Percentiles rank a stretch among this genome's conserved stretches.
phyloP scores from a whole-genome alignment of 2,329 filamentous ascomycete species.

The Talaromyces islandicus region DNA sequence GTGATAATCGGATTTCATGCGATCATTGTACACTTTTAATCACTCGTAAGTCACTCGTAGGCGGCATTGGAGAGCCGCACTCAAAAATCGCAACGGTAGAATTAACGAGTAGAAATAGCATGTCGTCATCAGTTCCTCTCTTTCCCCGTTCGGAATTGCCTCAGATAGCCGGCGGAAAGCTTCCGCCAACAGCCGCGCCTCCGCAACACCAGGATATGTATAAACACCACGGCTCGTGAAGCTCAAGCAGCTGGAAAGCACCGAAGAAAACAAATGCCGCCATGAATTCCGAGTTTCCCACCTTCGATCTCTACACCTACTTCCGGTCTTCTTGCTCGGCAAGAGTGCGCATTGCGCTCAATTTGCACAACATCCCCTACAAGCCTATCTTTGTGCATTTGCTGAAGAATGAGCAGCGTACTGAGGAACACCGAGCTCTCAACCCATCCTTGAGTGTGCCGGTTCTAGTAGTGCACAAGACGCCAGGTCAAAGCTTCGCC shows the following conservation, averaged over 20 bases:
- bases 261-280: background rate
- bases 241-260: background rate
- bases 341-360: slow-evolving; percentile 54
- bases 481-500: slow-evolving; percentile 23
- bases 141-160: background rate
- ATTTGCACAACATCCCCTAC: slow-evolving; percentile 50
- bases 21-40: too few relatives aligned
- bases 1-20: too few relatives aligned
- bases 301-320: slow-evolving; percentile 42
- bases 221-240: background rate
- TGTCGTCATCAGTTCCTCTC: background rate
- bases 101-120: background rate
- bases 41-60: too few relatives aligned
- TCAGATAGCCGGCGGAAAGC: background rate
- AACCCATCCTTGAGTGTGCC: slow-evolving; percentile 55
- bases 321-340: slow-evolving; percentile 59
- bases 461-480: slow-evolving; percentile 39
- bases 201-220: background rate
- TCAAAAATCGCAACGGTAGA: too few relatives aligned
- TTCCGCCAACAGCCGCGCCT: background rate
- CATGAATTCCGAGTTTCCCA: slow-evolving; percentile 4
- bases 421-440: slow-evolving; percentile 38
- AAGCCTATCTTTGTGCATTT: slow-evolving; percentile 48
- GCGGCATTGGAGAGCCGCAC: too few relatives aligned
- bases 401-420: slow-evolving; percentile 48